These are phyloP conservation scores for Trichomonas gallinae DNA, from an alignment of 208 protist genomes.

Conservation along the genomic window DNA sequence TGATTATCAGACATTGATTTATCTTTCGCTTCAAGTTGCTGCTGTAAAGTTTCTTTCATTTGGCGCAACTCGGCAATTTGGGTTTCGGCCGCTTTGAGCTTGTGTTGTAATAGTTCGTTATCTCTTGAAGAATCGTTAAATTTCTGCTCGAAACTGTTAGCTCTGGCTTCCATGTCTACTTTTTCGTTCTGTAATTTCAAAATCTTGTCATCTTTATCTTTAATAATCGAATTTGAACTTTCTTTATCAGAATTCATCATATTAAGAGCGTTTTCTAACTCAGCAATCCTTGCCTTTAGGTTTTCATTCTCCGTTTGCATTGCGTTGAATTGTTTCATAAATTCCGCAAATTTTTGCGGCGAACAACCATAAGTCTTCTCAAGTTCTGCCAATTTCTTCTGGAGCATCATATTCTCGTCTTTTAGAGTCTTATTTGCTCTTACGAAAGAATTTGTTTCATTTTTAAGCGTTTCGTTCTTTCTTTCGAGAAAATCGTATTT, in stretches of 20 bases:
- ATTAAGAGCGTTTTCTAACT: background rate
- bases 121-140: background rate
- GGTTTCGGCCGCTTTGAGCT: background rate
- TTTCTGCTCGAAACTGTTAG: background rate
- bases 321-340: background rate
- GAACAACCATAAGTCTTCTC: background rate
- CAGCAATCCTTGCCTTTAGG: background rate
- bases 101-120: background rate
- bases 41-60: background rate
- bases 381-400: background rate
- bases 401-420: background rate
- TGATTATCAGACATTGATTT: background rate
- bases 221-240: background rate
- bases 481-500: background rate
- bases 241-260: background rate
- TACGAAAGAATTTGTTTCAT: background rate
- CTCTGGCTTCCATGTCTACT: background rate
- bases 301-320: background rate
- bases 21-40: background rate
- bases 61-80: background rate
- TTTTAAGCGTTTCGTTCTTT: background rate
- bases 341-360: background rate
- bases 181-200: background rate
- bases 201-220: background rate
- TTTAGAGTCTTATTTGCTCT: background rate